These are phyloP conservation scores for Clitocybe nebularis DNA, from an alignment of 1,284 basidiomycete genomes.

Conservation along the genomic window DNA sequence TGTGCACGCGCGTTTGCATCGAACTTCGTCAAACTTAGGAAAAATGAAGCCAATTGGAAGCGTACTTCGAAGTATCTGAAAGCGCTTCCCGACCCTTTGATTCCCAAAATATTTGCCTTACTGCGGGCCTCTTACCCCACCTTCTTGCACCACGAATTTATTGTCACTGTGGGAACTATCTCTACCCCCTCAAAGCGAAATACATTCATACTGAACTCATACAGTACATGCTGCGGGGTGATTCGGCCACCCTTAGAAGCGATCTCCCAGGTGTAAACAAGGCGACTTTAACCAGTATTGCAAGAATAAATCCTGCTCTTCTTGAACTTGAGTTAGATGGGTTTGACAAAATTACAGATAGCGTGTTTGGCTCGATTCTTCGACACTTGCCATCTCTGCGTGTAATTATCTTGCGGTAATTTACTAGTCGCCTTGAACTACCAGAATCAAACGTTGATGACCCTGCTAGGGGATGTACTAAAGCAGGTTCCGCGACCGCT, in stretches of 20 bases:
- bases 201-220: background rate
- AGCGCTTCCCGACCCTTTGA: constrained; percentile 47
- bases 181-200: background rate
- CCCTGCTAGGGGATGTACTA: constrained; percentile 58
- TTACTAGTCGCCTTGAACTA: too few relatives aligned
- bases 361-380: constrained; percentile 46
- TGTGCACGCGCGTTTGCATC: constrained; percentile 52
- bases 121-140: constrained; percentile 46
- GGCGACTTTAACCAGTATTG: constrained; percentile 46
- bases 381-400: constrained; percentile 40
- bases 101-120: constrained; percentile 48
- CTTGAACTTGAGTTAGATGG: constrained; percentile 47
- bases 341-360: constrained; percentile 51
- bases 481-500: constrained; percentile 48
- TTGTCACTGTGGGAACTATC: constrained; percentile 43
- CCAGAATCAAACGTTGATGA: too few relatives aligned
- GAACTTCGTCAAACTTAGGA: constrained; percentile 37
- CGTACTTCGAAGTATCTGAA: constrained; percentile 37
- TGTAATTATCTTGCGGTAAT: constrained; percentile 51
- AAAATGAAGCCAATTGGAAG: constrained; percentile 35
- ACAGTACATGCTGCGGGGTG: constrained; percentile 60
- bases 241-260: constrained; percentile 42
- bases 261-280: constrained; percentile 50
- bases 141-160: constrained; percentile 48
- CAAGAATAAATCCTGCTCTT: constrained; percentile 34